A percentile compares a stretch with the other conserved stretches of the same genome.
Conservation (phyloP, 129 eudicot genomes). For the Centaurea solstitialis region DNA sequence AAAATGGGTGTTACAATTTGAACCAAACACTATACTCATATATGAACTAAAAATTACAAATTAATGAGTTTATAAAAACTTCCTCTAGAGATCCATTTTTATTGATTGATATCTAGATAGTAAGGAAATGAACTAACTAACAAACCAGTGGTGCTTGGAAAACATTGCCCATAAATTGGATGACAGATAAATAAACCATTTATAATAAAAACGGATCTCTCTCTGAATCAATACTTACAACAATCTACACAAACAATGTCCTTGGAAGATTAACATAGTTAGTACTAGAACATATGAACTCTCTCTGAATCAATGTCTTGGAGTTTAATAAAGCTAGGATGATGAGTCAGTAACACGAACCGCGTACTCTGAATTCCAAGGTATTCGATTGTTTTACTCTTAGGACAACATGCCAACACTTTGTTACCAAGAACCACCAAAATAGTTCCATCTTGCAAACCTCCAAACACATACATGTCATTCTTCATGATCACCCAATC, state of each 20-base stretch:
- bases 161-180: too few species aligned
- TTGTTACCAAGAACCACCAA: slow-evolving; percentile 4
- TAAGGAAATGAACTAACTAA: neutral
- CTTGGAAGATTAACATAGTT: too few species aligned
- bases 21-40: too few species aligned
- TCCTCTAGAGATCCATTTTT: neutral
- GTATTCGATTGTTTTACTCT: neutral
- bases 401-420: slow-evolving; percentile 12
- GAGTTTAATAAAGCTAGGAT: slow-evolving; percentile 22
- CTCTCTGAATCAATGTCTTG: neutral
- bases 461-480: neutral
- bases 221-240: too few species aligned
- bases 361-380: neutral
- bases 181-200: too few species aligned
- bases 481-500: neutral
- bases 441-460: slow-evolving; percentile 28
- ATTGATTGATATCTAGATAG: neutral
- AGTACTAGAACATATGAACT: slow-evolving; percentile 12
- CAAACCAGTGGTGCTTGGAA: neutral
- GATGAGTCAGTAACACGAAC: neutral
- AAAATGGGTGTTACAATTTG: too few species aligned
- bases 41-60: too few species aligned
- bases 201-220: too few species aligned
- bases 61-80: too few species aligned
- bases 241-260: too few species aligned